These are phyloP conservation scores for Colletotrichum sp. DNA, from an alignment of 2,329 filamentous ascomycete species.

Conservation along the genomic window DNA sequence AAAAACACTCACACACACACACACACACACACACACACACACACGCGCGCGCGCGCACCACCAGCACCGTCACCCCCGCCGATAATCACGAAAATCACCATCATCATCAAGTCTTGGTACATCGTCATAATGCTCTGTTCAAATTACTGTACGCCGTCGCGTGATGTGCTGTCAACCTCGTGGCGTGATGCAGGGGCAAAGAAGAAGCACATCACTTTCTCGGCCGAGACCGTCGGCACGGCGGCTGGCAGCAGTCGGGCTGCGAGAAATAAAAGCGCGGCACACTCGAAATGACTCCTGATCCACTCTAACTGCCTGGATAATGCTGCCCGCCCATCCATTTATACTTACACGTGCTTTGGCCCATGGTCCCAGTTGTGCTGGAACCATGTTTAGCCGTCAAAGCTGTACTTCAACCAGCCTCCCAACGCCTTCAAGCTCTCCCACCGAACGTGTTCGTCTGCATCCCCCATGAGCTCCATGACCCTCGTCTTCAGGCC, in stretches of 20 bases:
- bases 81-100: not conserved
- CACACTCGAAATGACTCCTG: not conserved
- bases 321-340: conserved; percentile 7
- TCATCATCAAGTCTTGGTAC: not conserved
- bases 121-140: not conserved
- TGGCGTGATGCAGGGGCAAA: not conserved
- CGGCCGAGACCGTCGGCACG: not conserved
- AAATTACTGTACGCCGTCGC: not conserved
- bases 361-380: not conserved
- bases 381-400: conserved; percentile 28
- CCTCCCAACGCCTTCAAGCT: conserved; percentile 80
- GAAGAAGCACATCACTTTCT: not conserved
- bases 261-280: not conserved
- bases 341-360: conserved; percentile 16
- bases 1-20: not conserved
- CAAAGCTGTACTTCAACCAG: conserved; percentile 70
- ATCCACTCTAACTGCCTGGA: conserved; percentile 19
- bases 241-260: not conserved
- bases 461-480: conserved; percentile 89
- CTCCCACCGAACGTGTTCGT: conserved; percentile 92
- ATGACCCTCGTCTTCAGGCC: conserved; percentile 88
- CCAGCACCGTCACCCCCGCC: not conserved
- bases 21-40: not conserved
- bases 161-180: not conserved
- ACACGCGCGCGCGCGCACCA: not conserved